phyloP scores from a whole-genome alignment of 2,329 filamentous ascomycete species.

The Cucurbitaria berberidis region DNA sequence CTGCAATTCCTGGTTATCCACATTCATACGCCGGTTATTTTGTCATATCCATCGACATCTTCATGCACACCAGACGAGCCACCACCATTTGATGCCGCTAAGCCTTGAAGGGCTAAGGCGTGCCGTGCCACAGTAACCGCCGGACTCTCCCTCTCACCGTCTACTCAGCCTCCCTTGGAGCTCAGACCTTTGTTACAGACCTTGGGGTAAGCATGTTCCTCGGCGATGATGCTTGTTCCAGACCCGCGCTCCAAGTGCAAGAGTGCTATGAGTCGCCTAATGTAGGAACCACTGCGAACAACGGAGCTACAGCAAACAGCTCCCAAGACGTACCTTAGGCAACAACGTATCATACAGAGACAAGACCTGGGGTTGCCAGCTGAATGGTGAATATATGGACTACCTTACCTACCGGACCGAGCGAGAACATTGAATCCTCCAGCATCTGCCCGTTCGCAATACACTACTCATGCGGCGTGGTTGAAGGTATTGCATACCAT shows the following conservation, averaged over 20 bases:
- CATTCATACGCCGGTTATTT: too few relatives aligned
- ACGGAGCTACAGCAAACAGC: not conserved
- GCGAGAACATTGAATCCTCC: too few relatives aligned
- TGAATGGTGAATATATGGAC: not conserved
- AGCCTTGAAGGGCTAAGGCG: too few relatives aligned
- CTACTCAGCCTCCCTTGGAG: conserved; percentile 7
- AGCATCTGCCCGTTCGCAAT: too few relatives aligned
- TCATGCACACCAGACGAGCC: not conserved
- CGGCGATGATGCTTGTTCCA: not conserved
- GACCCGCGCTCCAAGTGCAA: not conserved
- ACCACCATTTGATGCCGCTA: too few relatives aligned
- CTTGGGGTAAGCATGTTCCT: not conserved
- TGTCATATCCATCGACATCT: too few relatives aligned
- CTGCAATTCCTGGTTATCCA: too few relatives aligned
- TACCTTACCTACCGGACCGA: not conserved
- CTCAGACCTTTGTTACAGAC: not conserved
- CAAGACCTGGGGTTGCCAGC: too few relatives aligned
- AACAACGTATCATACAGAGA: not conserved
- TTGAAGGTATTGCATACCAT: not conserved
- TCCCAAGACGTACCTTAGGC: not conserved
- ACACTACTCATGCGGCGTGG: not conserved
- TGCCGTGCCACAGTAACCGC: conserved; percentile 5
- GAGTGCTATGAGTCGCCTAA: not conserved
- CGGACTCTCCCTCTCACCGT: not conserved
- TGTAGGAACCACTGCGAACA: not conserved